Base-by-base conservation (phyloP, 331 rosid genomes). In the Stylosanthes scabra region DNA sequence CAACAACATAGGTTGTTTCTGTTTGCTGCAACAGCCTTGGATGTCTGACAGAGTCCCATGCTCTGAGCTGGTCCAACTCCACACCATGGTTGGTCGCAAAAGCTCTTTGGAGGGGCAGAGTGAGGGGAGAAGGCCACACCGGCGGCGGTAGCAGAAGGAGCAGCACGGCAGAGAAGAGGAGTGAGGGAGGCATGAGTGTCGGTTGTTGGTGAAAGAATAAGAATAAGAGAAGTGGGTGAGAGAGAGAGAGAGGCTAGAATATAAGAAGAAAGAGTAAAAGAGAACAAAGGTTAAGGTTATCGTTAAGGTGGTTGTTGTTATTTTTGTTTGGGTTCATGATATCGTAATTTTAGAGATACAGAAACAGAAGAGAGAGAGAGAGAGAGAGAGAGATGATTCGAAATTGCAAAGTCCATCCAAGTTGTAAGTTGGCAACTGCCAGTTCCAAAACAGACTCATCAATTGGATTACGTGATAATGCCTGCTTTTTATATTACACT, bases 31-130 rank as follows among this genome's bases (percentile, higher is more conserved):
- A 74, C 76, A 87, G 80, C 63, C 97, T 82, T 42, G 86, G 86
- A 82, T 92, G 97, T 69, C 99, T 79, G 57, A 81, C 65, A 67
- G 55, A 50, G 78, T 95, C 99, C 49, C 91, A 59, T 4, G 82
- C 86, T 62, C 76, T 88, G 71, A 95, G 96, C 51, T 86, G 74
- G 71, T 82, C 75, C 85, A 90, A 42, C 25, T 88, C 87, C 28
- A 88, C 82, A 8, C 87, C 83, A 15, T 87, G 86, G 71, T 81
- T 84, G 3, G 82, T 7, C 52, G 97, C 97, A 69, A 90, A 88
- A 14, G 91, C 91, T 76, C 97, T 83, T 78, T 95, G 96, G 39
- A 95, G 88, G 31, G 67, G 62, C 50, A 95, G 74, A n/a, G 85
- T 79, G 14, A 84, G 73, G 78, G 91, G 91, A 42, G 87, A 86